Evolutionary conservation across 306 rosid species (phyloP), one percentile per base, ranked within the genome.

Genomic region (Ammopiptanthus mongolicus): DNA sequence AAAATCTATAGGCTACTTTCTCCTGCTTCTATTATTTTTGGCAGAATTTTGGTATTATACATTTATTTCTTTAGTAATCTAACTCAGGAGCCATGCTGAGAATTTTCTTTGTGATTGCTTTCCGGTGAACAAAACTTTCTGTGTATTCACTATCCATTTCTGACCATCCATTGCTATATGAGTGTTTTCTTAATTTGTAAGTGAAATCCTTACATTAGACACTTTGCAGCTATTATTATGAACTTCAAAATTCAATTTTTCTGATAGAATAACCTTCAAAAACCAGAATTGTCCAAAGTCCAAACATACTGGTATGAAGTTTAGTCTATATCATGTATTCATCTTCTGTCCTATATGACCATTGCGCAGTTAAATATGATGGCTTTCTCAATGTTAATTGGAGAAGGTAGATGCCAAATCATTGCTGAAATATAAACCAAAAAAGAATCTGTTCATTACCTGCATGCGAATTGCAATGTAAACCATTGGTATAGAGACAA

Each of bases 401-500:
- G 6, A 36, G 21, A 53, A 12, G 56, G 23, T 13, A 48, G 37
- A 34, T 17, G 28, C 3, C 63, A 50, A 47, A 74, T 61, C 25
- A 17, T 14, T 22, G 34, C 14, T 17, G 13, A 0, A 47, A 74
- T 34, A 34, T 50, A 25, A 63, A 34, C 51, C 19, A 62, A 71
- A n/a, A 10, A 52, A 53, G 46, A 76, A 39, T 65, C 6, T 65
- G 19, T 6, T 15, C 47, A 22, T 39, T 87, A 87, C 91, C 91
- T 87, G 83, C 50, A 87, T 37, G 56, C 68, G 53, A 67, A 64
- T 19, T 28, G 88, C 62, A 3, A 79, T 28, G 55, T 52, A 87
- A 42, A 87, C 50, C 76, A 81, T 82, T 5, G 86, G 84, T 18
- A 80, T 10, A 5, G 81, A 69, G 65, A 82, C 66, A 73, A 82